Evolutionary conservation across 2,329 filamentous ascomycete species (phyloP), one percentile per base, ranked within the genome.

Genomic region (Colletotrichum lindemuthianum): DNA sequence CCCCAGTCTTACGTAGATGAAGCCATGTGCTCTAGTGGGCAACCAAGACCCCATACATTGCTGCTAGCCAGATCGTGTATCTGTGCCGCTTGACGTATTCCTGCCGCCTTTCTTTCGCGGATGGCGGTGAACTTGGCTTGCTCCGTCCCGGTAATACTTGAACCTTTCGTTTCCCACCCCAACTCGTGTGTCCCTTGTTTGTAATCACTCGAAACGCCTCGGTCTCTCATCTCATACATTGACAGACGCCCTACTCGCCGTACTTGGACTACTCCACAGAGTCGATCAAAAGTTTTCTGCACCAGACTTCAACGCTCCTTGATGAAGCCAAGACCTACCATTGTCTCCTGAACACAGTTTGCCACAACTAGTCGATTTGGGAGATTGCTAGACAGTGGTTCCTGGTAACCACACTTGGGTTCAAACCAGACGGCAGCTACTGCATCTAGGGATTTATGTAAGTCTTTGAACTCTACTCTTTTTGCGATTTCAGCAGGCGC

Each of bases 51-150:
- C 63, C 51, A 57, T 57, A 52, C 56, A 50, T 37, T 49, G 24
- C 44, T 56, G 33, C 41, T 54, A 45, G 39, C 55, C 50, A 61
- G 16, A 50, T 63, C 47, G 58, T 65, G 51, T 65, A 51, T 56
- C 63, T 49, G 63, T 61, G 63, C 63, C 63, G 61, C 61, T 61
- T 61, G 58, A 65, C 58, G 58, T 65, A 56, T 57, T 34, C 40
- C 40, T 49, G 43, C 51, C 58, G 44, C 44, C 37, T 48, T 55
- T 65, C 36, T 41, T 37, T 59, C 32, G 48, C 47, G 44, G 43
- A 57, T 57, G 63, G 63, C 63, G 63, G 63, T 65, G 63, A 65
- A 65, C 45, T 63, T 61, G 63, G 41, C 60, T 59, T 58, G 59
- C 59, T 54, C 53, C 45, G 43, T 59, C 47, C 39, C 48, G 32